Evolutionary conservation across 2,329 filamentous ascomycete species (phyloP), one percentile per base, ranked within the genome.

Genomic region (Dendrostoma leiphaemia): DNA sequence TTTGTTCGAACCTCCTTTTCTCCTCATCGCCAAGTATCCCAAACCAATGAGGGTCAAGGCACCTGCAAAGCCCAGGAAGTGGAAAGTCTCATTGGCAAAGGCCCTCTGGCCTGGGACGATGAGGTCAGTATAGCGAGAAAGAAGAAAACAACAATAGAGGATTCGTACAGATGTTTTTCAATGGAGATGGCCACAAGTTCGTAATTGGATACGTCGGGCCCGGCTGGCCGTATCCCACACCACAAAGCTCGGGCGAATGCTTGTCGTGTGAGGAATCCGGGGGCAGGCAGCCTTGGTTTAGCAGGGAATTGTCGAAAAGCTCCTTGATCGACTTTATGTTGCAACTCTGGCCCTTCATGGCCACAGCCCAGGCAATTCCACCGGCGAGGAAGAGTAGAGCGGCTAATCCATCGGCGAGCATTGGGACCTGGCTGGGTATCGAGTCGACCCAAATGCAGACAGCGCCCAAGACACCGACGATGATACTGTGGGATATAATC

Each of bases 301-400:
- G 38, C 23, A 44, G 28, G 9, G 37, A 7, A 21, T 51, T 51
- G 12, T 28, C 19, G 38, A 43, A 51, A 31, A 51, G 48, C 37
- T 51, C 26, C 29, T 51, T 7, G 8, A 35, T 3, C 12, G 28
- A 43, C 7, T n/a, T 6, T 24, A n/a, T 7, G 12, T 4, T 44
- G 38, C 37, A 51, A 38, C 17, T 51, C 38, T 43, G 48, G 28
- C 37, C 48, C 28, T 51, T 51, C 48, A 51, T 43, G 17, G 21
- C 48, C 3, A 51, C 31, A n/a, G 48, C 48, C 48, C 48, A 50
- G 26, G 37, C 66, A 32, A 70, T 69, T 45, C 61, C 68, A 17
- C 62, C 67, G 4, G 68, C 67, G 29, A 69, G 62, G 38, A 65
- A 69, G 45, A 70, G 63, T 8, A 67, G 51, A 2, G 63, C 61